phyloP scores from a whole-genome alignment of 2,329 filamentous ascomycete genomes.

The Sporothrix variecibatus region DNA sequence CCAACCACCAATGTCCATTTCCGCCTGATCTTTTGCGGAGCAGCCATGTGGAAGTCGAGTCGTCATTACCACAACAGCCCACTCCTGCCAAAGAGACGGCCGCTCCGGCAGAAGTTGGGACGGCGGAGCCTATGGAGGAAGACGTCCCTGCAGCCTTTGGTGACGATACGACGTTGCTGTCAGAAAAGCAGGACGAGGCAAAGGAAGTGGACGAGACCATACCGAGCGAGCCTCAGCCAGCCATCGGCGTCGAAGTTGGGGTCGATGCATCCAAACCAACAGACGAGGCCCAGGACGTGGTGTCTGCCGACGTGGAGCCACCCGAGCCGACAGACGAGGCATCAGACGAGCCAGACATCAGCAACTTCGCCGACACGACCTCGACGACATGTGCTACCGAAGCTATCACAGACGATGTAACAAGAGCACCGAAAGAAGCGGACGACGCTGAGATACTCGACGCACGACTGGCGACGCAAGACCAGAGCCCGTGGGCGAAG shows the following conservation, averaged over 20 bases:
- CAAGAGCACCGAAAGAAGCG: not conserved
- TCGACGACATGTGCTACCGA: not conserved
- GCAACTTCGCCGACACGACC: not conserved
- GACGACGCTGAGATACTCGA: not conserved
- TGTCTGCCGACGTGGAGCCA: not conserved
- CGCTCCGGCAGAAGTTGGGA: not conserved
- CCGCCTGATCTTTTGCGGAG: not conserved
- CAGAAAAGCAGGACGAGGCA: not conserved
- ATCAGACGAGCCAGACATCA: not conserved
- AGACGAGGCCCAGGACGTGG: not conserved
- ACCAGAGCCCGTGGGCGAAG: slow-evolving; percentile 31
- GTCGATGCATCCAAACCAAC: not conserved
- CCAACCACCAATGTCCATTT: slow-evolving; percentile 1
- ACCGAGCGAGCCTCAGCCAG: not conserved
- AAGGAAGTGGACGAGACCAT: not conserved
- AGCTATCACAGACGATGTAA: not conserved
- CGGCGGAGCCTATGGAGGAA: too few species aligned
- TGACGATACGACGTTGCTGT: slow-evolving; percentile 2
- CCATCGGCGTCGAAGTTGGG: not conserved
- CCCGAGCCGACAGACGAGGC: not conserved
- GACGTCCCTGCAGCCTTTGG: not conserved
- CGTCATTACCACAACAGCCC: too few species aligned
- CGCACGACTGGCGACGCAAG: slow-evolving; percentile 28
- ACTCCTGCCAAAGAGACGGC: not conserved
- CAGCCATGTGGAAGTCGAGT: not conserved